Base-by-base conservation (phyloP, 1,284 basidiomycete species). In the Porodaedalea pini region DNA sequence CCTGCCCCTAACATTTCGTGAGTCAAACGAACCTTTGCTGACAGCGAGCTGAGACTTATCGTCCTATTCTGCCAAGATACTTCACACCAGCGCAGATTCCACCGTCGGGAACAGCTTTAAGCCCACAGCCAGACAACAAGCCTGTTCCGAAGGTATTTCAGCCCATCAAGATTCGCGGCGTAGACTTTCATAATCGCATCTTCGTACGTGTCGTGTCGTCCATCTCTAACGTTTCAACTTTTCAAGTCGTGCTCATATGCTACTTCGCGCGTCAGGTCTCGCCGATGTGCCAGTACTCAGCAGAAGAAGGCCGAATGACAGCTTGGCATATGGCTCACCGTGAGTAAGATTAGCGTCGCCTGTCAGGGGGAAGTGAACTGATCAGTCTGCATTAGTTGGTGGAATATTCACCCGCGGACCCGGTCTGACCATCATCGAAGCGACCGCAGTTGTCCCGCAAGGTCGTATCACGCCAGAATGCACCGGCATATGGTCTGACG, bases 251-350 rank as follows among this genome's bases (percentile, higher is more conserved):
- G 31, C 19, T 52, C 17, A 37, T 25, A 17, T n/a, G 8, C 11
- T n/a, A 27, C 37, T 17, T 25, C 25, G 8, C 13, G 15, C 25
- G 8, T n/a, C 36, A 64, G 62, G 27, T 64, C 19, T 75, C 78
- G 3, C 83, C 83, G 2, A 72, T 86, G 66, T 85, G 83, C 66
- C 80, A 82, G 66, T 88, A 89, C 70, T 86, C 82, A 1, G 73
- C 81, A 1, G 73, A 85, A 36, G 67, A 84, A 63, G 81, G 86
- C 8, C 69, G 77, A 57, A 65, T 74, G 36, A 78, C 78, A 2
- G 74, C 79, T 60, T 79, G 74, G 73, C 81, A 82, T 65, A 67
- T 81, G 49, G 77, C 80, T 21, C 79, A 82, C 64, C 75, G 58
- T 78, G 72, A 43, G 70, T 65, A 23, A n/a, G 19, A 13, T n/a